Evolutionary conservation across 805 yeast genomes (phyloP).

Genomic region (Saccharomycopsis microspora): DNA sequence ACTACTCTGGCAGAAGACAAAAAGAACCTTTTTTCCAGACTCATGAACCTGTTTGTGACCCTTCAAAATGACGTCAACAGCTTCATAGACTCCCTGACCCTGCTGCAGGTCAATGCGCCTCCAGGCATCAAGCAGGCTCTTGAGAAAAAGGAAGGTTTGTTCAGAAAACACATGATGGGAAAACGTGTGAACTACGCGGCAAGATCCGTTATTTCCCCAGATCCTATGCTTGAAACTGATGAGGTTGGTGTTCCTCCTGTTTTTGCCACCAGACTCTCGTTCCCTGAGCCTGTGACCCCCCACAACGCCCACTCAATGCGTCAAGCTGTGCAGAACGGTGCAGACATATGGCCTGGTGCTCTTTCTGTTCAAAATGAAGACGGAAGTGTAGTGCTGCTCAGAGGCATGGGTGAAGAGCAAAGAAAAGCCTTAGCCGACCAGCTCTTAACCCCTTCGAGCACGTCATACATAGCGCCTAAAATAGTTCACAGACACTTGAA

Average conservation of each 20-base stretch:
- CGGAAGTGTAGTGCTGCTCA: conserved; percentile 69
- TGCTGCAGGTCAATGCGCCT: conserved; percentile 45
- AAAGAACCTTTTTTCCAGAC: conserved; percentile 68
- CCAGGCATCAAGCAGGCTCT: conserved; percentile 98
- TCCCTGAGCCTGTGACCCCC: conserved; percentile 96
- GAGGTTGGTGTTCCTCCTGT: conserved; percentile 99
- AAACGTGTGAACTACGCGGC: conserved; percentile 99
- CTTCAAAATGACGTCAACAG: conserved; percentile 92
- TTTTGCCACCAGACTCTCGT: conserved; percentile 88
- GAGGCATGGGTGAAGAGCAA: conserved; percentile 87
- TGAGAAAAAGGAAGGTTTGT: conserved; percentile 96
- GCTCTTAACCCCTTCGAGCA: conserved; percentile 70
- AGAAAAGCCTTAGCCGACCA: conserved; percentile 93
- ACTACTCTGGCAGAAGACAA: conserved; percentile 61
- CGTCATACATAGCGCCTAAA: conserved; percentile 57
- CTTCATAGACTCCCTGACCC: conserved; percentile 74
- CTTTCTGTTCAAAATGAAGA: conserved; percentile 92
- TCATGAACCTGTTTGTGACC: conserved; percentile 93
- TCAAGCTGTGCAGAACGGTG: conserved; percentile 94
- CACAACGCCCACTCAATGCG: conserved; percentile 85
- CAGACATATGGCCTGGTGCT: conserved; percentile 99
- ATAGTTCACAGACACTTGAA: conserved; percentile 92
- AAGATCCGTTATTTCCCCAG: conserved; percentile 97
- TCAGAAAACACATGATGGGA: conserved; percentile 99
- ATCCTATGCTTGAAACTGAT: conserved; percentile 94